Evolutionary conservation across 2,329 filamentous ascomycete genomes (phyloP).

Genomic region (Microthyrium microscopicum): DNA sequence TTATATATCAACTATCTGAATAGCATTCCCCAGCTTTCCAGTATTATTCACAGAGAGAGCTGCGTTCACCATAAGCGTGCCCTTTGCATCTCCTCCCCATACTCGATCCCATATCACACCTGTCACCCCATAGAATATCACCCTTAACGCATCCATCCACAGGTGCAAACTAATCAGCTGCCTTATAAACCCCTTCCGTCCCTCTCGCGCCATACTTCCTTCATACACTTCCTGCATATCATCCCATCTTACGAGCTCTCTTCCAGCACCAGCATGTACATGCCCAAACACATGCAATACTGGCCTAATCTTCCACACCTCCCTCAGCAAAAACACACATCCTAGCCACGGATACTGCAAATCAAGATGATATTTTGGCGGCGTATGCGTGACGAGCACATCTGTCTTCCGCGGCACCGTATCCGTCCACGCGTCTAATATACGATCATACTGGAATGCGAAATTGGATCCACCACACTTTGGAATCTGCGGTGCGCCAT

Average conservation of each 20-base stretch:
- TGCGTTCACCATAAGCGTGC: conserved; percentile 44
- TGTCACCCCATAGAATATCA: conserved; percentile 35
- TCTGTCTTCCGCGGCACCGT: conserved; percentile 58
- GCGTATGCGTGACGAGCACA: conserved; percentile 66
- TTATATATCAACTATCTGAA: conserved; percentile 25
- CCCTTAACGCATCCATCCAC: conserved; percentile 35
- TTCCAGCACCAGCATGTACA: conserved; percentile 59
- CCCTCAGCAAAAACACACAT: conserved; percentile 51
- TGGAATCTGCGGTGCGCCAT: conserved; percentile 69
- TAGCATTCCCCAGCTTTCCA: conserved; percentile 29
- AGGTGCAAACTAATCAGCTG: conserved; percentile 22
- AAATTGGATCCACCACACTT: conserved; percentile 53
- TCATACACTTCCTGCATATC: conserved; percentile 57
- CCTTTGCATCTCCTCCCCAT: conserved; percentile 36
- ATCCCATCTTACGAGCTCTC: conserved; percentile 57
- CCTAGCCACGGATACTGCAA: conserved; percentile 45
- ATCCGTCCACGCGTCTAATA: conserved; percentile 52
- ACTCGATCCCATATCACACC: conserved; percentile 43
- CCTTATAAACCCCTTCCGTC: conserved; percentile 20
- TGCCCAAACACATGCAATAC: conserved; percentile 72
- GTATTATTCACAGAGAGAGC: conserved; percentile 34
- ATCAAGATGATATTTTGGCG: conserved; percentile 56
- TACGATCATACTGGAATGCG: conserved; percentile 59
- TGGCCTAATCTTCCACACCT: conserved; percentile 60
- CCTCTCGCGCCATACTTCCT: conserved; percentile 32